phyloP scores from a whole-genome alignment of 2,329 filamentous ascomycete species.

The Sporothrix humicola region DNA sequence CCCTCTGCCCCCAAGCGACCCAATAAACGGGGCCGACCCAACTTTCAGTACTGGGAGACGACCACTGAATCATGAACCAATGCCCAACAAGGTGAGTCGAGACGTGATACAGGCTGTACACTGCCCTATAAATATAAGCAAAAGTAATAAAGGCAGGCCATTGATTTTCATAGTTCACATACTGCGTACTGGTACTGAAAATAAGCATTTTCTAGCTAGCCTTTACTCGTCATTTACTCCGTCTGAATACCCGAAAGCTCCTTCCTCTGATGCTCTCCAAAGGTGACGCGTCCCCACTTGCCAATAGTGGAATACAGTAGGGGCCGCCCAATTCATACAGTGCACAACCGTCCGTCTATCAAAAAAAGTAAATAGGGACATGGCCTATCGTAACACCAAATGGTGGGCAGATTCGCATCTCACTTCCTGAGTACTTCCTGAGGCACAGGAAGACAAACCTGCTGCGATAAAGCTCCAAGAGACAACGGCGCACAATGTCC shows the following conservation, averaged over 20 bases:
- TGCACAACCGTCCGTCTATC: not conserved
- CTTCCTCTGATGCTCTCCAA: not conserved
- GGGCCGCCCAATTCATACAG: not conserved
- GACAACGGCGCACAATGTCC: too few species aligned
- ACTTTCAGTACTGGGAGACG: not conserved
- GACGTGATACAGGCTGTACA: not conserved
- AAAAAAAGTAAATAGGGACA: conserved; percentile 20
- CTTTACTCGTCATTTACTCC: too few species aligned
- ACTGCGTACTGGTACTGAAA: not conserved
- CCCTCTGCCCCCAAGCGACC: not conserved
- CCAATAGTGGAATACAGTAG: not conserved
- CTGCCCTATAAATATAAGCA: too few species aligned
- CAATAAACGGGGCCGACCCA: not conserved
- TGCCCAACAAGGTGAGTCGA: not conserved
- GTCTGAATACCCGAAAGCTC: not conserved
- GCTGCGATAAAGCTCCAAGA: not conserved
- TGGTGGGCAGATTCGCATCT: not conserved
- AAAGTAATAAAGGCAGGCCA: too few species aligned
- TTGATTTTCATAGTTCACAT: too few species aligned
- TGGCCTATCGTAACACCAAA: not conserved
- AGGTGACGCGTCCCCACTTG: not conserved
- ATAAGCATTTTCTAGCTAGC: not conserved
- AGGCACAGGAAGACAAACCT: not conserved
- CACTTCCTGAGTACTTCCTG: not conserved
- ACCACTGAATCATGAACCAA: conserved; percentile 1